Base-by-base conservation (phyloP, 768 basidiomycete genomes). In the Boletus tomentosulus region DNA sequence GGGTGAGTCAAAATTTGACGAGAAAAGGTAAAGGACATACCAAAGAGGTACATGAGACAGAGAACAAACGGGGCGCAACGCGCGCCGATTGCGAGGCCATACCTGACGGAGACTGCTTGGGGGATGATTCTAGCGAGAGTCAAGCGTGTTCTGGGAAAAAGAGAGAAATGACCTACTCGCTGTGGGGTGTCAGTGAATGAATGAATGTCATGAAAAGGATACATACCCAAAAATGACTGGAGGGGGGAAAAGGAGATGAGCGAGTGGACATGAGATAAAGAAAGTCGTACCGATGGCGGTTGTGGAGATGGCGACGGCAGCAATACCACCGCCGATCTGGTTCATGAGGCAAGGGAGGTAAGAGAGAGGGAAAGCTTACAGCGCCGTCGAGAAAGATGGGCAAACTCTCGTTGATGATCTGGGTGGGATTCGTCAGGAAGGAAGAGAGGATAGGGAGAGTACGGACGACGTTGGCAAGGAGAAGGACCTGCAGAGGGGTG, bases 401-500 rank as follows among this genome's bases (percentile, higher is more conserved):
- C 53, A 92, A 78, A 71, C 86, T 86, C 66, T 91, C 89, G 57
- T 92, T 92, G 51, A 91, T 74, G 53, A 91, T 81, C 89, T 89
- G 42, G n/a, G 11, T 11, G 5, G 10, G 7, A n/a, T 10, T 9
- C n/a, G 35, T 53, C 16, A 57, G 37, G 16, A 33, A 16, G 6
- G 15, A 19, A 22, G 16, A 22, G n/a, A 22, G 19, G 3, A 30
- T 24, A 25, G 13, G 19, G 11, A 30, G 25, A 15, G 43, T 19
- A 70, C 87, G 52, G 63, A 89, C 87, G 55, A 97, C 94, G 67
- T 98, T 97, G 53, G 88, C 83, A 1, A 98, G 76, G 2, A 98
- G 78, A 2, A 98, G 78, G 8, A 93, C 89, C 89, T 90, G 43
- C 8, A n/a, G 4, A 22, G 1, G 31, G 3, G 30, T 62, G 39